phyloP scores from a whole-genome alignment of 176 grass and related monocot genomes.

The Ampelocalamus luodianensis region DNA sequence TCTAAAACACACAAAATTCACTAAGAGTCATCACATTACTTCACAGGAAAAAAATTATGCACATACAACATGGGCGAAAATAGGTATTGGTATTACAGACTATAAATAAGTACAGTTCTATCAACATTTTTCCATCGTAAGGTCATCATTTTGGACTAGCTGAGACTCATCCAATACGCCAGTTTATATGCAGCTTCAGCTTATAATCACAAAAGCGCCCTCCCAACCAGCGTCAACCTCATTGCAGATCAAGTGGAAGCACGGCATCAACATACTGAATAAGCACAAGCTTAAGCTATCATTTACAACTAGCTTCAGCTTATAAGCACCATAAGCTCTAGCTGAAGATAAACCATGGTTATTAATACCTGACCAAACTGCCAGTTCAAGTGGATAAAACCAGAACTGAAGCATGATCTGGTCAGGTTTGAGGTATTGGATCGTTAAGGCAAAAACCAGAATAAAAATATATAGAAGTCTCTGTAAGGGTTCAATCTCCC shows the following conservation, averaged over 20 bases:
- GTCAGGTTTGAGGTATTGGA: not conserved
- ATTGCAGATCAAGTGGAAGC: not conserved
- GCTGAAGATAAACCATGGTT: not conserved
- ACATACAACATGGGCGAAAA: not conserved
- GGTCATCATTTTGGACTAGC: not conserved
- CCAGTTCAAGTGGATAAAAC: not conserved
- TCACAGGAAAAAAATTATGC: not conserved
- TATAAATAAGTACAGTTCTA: not conserved
- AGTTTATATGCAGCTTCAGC: not conserved
- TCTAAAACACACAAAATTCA: conserved; percentile 8
- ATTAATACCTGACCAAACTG: not conserved
- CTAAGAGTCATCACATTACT: not conserved
- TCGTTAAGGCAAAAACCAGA: not conserved
- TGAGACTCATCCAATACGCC: not conserved
- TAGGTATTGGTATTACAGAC: not conserved
- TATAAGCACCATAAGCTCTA: not conserved
- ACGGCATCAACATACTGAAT: not conserved
- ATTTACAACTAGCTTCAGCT: not conserved
- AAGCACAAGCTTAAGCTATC: not conserved
- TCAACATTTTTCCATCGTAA: not conserved
- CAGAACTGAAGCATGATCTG: not conserved
- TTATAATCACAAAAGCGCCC: not conserved
- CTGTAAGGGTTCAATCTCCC: not conserved
- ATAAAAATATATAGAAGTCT: not conserved
- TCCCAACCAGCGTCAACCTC: not conserved